Conservation (phyloP, 2,329 filamentous ascomycete genomes). For the Pyricularia sp. region DNA sequence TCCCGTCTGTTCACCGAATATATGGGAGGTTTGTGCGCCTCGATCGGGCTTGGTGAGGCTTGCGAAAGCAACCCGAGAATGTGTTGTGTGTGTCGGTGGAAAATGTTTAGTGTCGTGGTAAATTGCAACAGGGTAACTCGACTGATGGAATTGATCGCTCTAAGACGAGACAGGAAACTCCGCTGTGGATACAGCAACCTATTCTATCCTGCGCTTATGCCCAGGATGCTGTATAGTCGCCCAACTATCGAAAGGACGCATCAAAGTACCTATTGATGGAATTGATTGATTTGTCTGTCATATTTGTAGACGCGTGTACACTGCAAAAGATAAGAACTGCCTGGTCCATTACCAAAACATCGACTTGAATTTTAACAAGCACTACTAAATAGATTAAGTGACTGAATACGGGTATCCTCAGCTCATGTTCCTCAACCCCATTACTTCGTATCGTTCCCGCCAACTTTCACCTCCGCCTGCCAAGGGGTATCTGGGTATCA, state of each 20-base stretch:
- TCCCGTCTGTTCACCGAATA: too few species aligned
- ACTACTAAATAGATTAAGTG: background rate
- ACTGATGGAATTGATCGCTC: background rate
- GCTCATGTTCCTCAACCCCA: background rate
- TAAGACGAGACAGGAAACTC: background rate
- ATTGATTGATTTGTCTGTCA: background rate
- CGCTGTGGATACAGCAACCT: background rate
- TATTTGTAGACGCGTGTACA: background rate
- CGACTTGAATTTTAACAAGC: background rate
- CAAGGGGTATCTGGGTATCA: background rate
- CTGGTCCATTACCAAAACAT: background rate
- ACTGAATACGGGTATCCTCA: background rate
- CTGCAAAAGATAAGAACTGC: too few species aligned
- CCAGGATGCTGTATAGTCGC: background rate
- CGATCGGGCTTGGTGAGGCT: background rate
- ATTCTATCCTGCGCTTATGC: too few species aligned
- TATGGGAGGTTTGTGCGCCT: background rate
- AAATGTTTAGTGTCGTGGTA: background rate
- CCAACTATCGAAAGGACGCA: background rate
- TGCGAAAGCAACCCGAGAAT: too few species aligned
- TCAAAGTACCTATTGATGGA: too few species aligned
- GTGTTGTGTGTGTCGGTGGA: background rate
- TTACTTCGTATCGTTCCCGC: background rate
- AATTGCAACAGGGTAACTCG: background rate
- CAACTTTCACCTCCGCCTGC: background rate